Percentiles rank a stretch among this genome's conserved stretches.
Evolutionary conservation across 371 early-diverging fungal species (phyloP).

Genomic region (Lichtheimia ramosa): DNA sequence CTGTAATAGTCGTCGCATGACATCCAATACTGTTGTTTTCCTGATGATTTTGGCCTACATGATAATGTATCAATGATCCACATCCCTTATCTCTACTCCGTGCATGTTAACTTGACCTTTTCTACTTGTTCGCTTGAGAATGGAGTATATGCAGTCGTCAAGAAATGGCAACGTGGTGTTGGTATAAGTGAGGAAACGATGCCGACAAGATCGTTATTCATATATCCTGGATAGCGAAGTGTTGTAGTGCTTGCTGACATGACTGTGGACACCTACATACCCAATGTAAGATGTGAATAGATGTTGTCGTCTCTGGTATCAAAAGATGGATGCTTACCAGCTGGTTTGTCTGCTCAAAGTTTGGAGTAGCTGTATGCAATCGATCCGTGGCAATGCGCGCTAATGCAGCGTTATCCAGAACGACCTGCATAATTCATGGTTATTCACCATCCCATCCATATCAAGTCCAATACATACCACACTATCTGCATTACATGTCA

Average conservation of each 20-base stretch:
- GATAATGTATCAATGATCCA: background rate
- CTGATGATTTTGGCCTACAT: constrained; percentile 81
- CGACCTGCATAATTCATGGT: constrained; percentile 39
- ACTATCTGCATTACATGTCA: constrained; percentile 93
- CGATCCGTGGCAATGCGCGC: constrained; percentile 93
- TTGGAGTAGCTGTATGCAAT: constrained; percentile 91
- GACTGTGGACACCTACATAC: constrained; percentile 87
- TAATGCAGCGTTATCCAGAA: constrained; percentile 95
- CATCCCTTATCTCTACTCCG: no score
- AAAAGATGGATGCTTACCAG: constrained; percentile 56
- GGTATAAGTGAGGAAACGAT: constrained; percentile 96
- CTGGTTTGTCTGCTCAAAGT: constrained; percentile 97
- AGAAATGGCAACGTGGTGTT: constrained; percentile 95
- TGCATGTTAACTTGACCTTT: constrained; percentile 49
- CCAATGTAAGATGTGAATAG: background rate
- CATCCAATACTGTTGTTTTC: constrained; percentile 97
- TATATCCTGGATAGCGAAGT: constrained; percentile 98
- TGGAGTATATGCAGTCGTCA: constrained; percentile 98
- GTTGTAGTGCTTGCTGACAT: constrained; percentile 98
- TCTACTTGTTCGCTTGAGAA: constrained; percentile 96
- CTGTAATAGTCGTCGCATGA: constrained; percentile 95
- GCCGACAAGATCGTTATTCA: constrained; percentile 98
- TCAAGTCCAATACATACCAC: constrained; percentile 63
- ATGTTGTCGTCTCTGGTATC: no score
- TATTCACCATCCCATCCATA: background rate